phyloP scores from a whole-genome alignment of 352 stramenopile species.

The Albugo laibachii region DNA sequence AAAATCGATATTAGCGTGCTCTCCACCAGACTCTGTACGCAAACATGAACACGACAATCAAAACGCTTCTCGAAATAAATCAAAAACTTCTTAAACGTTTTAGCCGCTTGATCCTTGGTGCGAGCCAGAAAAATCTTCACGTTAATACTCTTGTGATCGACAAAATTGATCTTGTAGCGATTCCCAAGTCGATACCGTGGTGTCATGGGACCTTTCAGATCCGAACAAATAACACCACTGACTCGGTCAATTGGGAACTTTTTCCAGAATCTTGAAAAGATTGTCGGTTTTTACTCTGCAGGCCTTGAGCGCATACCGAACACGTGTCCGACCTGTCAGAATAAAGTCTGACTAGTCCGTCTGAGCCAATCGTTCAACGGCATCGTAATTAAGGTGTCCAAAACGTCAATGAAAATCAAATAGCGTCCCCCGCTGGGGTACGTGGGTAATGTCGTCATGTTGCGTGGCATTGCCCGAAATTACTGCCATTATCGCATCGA shows the following conservation, averaged over 20 bases:
- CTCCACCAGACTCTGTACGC: neutral
- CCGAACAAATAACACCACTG: neutral
- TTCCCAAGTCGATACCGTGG: neutral
- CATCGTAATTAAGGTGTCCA: slow-evolving; percentile 5
- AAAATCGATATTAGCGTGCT: neutral
- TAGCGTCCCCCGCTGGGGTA: neutral
- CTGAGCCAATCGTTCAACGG: slow-evolving; percentile 2
- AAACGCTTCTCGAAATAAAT: neutral
- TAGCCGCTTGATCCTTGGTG: neutral
- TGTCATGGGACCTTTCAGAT: neutral
- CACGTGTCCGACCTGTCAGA: slow-evolving; percentile 1
- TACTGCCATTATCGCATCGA: neutral
- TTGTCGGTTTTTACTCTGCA: neutral
- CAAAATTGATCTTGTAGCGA: neutral
- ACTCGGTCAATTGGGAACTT: neutral
- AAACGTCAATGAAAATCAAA: slow-evolving; percentile 1
- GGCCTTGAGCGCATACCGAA: slow-evolving; percentile 2
- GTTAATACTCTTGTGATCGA: neutral
- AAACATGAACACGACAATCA: neutral
- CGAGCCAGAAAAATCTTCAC: neutral
- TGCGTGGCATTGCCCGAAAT: neutral
- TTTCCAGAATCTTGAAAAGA: neutral
- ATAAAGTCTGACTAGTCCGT: neutral
- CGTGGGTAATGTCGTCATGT: neutral
- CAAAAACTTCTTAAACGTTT: neutral